phyloP scores from a whole-genome alignment of 106 monocot species.

The Dactylorhiza incarnata region DNA sequence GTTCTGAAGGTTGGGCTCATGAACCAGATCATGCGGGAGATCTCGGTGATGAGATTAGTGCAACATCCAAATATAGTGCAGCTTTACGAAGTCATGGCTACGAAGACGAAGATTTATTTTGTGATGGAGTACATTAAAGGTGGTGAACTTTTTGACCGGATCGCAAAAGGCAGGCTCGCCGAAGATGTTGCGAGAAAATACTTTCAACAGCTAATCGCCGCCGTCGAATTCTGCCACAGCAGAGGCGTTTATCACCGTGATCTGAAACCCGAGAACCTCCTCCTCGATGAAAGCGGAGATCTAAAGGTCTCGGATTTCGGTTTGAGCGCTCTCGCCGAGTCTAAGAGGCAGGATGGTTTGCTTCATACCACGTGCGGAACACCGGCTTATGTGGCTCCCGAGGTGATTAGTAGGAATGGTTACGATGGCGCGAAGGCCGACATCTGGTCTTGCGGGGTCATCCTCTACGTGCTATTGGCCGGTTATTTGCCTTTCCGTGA shows the following conservation, averaged over 20 bases:
- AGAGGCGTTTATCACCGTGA: slow-evolving; percentile 63
- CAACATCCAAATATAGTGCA: slow-evolving; percentile 31
- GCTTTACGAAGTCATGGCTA: slow-evolving; percentile 38
- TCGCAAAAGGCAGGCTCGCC: slow-evolving; percentile 48
- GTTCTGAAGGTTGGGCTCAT: slow-evolving; percentile 28
- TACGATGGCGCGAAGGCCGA: slow-evolving; percentile 38
- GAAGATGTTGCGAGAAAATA: slow-evolving; percentile 50
- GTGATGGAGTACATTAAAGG: slow-evolving; percentile 53
- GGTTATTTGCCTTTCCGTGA: slow-evolving; percentile 67
- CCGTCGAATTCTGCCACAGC: slow-evolving; percentile 58
- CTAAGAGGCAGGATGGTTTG: slow-evolving; percentile 52
- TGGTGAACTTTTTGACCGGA: slow-evolving; percentile 52
- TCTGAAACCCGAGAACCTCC: slow-evolving; percentile 57
- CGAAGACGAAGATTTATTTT: slow-evolving; percentile 34
- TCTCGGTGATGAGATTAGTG: slow-evolving; percentile 32
- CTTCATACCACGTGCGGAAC: slow-evolving; percentile 67
- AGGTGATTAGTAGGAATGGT: slow-evolving; percentile 38
- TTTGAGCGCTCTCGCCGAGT: slow-evolving; percentile 50
- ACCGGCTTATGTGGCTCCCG: slow-evolving; percentile 66
- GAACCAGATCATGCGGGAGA: slow-evolving; percentile 39
- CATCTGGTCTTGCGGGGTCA: slow-evolving; percentile 45
- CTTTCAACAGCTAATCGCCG: slow-evolving; percentile 55
- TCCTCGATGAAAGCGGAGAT: slow-evolving; percentile 50
- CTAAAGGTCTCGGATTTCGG: slow-evolving; percentile 68
- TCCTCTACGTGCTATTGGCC: slow-evolving; percentile 21